Evolutionary conservation across 768 basidiomycete genomes (phyloP).

Genomic region (Albatrellus ellisii): DNA sequence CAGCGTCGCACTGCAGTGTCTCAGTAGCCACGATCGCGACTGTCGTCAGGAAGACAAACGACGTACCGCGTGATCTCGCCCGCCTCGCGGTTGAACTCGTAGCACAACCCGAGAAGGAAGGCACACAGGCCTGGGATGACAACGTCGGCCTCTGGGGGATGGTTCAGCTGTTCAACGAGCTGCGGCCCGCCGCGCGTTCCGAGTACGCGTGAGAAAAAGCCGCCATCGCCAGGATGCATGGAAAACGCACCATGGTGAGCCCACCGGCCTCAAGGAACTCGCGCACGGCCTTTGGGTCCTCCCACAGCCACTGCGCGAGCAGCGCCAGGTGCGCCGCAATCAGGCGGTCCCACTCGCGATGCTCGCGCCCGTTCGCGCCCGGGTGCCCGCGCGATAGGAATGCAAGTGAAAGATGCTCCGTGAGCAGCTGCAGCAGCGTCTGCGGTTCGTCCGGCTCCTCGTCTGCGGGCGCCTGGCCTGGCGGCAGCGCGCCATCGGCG

Average conservation of each 20-base stretch:
- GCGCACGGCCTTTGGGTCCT: conserved; percentile 76
- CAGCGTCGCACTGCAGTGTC: conserved; percentile 56
- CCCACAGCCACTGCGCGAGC: conserved; percentile 93
- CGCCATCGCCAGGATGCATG: neutral
- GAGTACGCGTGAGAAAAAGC: conserved; percentile 3
- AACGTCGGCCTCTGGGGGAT: conserved; percentile 72
- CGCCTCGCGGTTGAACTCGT: conserved; percentile 92
- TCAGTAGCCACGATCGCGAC: neutral
- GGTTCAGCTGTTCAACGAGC: conserved; percentile 94
- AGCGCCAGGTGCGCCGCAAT: conserved; percentile 77
- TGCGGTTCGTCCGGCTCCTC: conserved; percentile 53
- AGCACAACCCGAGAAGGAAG: conserved; percentile 87
- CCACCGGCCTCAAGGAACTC: conserved; percentile 89
- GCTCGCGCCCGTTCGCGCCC: conserved; percentile 54
- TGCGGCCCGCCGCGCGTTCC: conserved; percentile 17
- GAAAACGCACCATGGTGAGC: conserved; percentile 66
- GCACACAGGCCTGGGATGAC: conserved; percentile 84
- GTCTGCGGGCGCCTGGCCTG: conserved; percentile 22
- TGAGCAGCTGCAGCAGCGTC: conserved; percentile 69
- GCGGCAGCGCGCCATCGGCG: conserved; percentile 34
- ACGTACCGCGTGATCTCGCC: conserved; percentile 90
- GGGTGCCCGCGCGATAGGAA: conserved; percentile 63
- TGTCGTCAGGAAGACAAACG: neutral
- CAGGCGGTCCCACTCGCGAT: conserved; percentile 82
- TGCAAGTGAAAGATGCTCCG: conserved; percentile 82